Evolutionary conservation across 306 rosid species (phyloP), one percentile per base, ranked within the genome.

Genomic region (Quercus suber): DNA sequence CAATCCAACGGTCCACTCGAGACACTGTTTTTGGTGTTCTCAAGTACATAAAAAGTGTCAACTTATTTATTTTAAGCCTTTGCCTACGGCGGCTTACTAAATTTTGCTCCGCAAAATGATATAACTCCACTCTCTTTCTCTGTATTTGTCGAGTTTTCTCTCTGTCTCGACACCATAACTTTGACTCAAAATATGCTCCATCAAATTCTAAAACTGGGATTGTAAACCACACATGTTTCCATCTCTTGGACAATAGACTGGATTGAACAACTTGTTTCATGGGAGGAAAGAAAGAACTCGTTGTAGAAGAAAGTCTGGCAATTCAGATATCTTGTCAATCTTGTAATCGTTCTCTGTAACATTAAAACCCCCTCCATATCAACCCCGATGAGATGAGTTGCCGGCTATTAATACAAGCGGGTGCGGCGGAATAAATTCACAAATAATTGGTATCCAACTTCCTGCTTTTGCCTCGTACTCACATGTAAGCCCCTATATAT

Each of bases 251-350:
- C 18, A 76, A 63, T 33, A 76, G 12, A 63, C 59, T 63, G 45
- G 79, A 43, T 76, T 76, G 72, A 49, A 63, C 31, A 25, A 63
- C 64, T 45, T 45, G n/a, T 31, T 76, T 76, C 7, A 76, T 49
- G 51, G 79, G 8, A 76, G 71, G 27, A 76, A 76, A 8, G 72
- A 76, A 9, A 76, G 49, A 63, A 76, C 45, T 25, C 63, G 79
- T 33, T 76, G 72, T 43, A 76, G 64, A 76, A 63, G 49, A 31
- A 31, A 69, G n/a, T 59, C 78, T 33, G 78, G 70, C 12, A 75
- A 33, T 19, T 75, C 43, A 11, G 78, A 75, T n/a, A 75, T 75
- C 56, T 37, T 20, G 60, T 75, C 78, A 55, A 75, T 45, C 14
- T 45, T 10, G 52, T 45, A 3, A 0, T 10, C 52, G 52, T 45